Evolutionary conservation across 306 rosid genomes (phyloP), one percentile per base, ranked within the genome.

Genomic region (Fragaria iinumae): DNA sequence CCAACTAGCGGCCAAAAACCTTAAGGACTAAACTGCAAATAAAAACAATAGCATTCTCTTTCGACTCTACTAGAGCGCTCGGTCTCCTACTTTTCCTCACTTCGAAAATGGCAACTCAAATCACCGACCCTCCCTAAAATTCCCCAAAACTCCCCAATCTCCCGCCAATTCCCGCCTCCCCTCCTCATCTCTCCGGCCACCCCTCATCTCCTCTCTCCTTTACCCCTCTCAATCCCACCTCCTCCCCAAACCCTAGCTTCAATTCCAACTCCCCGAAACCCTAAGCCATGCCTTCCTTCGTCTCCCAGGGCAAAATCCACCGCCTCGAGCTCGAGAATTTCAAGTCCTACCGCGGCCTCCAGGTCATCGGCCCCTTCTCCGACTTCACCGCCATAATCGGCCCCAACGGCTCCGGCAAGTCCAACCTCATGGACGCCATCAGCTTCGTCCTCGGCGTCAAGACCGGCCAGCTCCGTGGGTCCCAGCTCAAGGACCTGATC

Each of bases 371-470:
- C 8, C 99, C 99, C 17, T 96, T 96, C 92, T 72, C 56, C 67
- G 99, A 96, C 79, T 96, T 96, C 91, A 96, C 99, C 39, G 98
- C 98, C 27, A 88, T 96, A 1, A 92, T 96, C 21, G 99, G 99
- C 14, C 99, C 99, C 71, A 96, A 96, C 63, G 99, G 99, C 4
- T 85, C 99, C 48, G 99, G 99, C 25, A 96, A 96, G 75, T 96
- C 99, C 21, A 96, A 96, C 79, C 99, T 96, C 66, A 96, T 96
- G 99, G 99, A 96, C 78, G 99, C 99, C 9, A 95, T 96, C 32
- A 96, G 99, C 84, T 96, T 96, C 85, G 99, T 96, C 21, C 96
- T 96, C 13, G 99, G 99, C 10, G 97, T 96, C n/a, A 84, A 97
- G 75, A 80, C 96, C 14, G 98, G 97, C 13, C 97, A 96, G 57